These are phyloP conservation scores for Ophiostoma tasmaniense DNA, from an alignment of 2,329 filamentous ascomycete species.

Conservation along the genomic window DNA sequence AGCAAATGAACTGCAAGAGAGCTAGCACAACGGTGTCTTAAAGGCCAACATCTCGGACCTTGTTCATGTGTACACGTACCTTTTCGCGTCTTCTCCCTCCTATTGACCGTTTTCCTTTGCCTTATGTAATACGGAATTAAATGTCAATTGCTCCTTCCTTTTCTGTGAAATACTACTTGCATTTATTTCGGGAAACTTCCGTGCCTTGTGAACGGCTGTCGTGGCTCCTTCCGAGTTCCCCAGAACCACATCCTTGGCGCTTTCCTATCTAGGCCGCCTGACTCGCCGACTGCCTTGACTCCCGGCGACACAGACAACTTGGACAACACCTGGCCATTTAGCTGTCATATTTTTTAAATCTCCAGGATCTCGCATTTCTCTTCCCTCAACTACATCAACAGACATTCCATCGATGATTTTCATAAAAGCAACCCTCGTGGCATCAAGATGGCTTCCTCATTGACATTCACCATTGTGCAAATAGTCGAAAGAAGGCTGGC, in stretches of 20 bases:
- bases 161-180: not conserved
- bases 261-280: slow-evolving; percentile 2
- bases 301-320: not conserved
- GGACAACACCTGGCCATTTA: not conserved
- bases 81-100: not conserved
- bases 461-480: not conserved
- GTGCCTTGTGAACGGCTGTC: not conserved
- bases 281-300: not conserved
- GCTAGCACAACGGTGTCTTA: not conserved
- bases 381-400: not conserved
- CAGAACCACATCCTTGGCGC: not conserved
- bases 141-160: not conserved
- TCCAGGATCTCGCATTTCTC: not conserved
- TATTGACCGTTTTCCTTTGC: not conserved
- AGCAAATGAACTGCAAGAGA: not conserved
- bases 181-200: not conserved
- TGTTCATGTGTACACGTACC: not conserved
- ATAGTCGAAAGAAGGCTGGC: not conserved
- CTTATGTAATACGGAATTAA: not conserved
- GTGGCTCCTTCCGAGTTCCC: not conserved
- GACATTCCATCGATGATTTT: not conserved
- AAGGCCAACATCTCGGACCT: not conserved
- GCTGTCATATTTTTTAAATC: not conserved
- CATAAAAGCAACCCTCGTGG: not conserved
- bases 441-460: not conserved